Base-by-base conservation (phyloP, 2,329 filamentous ascomycete species). In the Peltaster fructicola region DNA sequence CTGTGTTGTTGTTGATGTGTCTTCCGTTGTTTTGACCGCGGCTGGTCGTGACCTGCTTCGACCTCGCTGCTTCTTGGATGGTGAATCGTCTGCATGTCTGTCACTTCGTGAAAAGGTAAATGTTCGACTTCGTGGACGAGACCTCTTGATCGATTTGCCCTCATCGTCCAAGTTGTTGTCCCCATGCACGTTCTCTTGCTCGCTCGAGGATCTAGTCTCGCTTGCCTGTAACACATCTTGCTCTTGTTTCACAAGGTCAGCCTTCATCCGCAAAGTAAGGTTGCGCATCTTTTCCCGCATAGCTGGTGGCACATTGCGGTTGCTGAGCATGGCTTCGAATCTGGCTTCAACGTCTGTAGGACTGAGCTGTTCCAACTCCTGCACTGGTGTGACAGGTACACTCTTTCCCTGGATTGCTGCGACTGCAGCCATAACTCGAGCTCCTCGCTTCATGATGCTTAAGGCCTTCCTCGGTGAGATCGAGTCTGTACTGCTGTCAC, bases 251-350 rank as follows among this genome's bases (percentile, higher is more conserved):
- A 95, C 82, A 41, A 98, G 90, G 45, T 95, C 84, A 46, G 82
- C 79, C 54, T 98, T 98, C 57, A 95, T 84, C 17, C 78, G 76
- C 36, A 80, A 66, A 34, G 79, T 81, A 31, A 98, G 59, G 29
- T 73, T 84, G 22, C 85, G 69, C 82, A 98, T 93, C 55, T 90
- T 90, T 50, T 85, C 81, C 27, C 85, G 67, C 61, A 92, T 82
- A 35, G 92, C 78, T 43, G 90, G 79, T 3, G 85, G 84, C 27
- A 95, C 91, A 42, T 95, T 92, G 35, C 85, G 68, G 10, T 84
- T 72, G 47, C 92, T 81, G 38, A 73, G 45, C 15, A 73, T 58
- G 24, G 60, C 59, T 39, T 73, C 68, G 31, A 73, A 73, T 23
- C 66, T 66, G 24, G 53, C 58, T 37, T 78, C 74, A 4, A 68